A percentile compares a stretch with the other conserved stretches of the same genome.
These are phyloP conservation scores for Aspergillus sp. DNA, from an alignment of 2,329 filamentous ascomycete genomes.

Conservation along the genomic window DNA sequence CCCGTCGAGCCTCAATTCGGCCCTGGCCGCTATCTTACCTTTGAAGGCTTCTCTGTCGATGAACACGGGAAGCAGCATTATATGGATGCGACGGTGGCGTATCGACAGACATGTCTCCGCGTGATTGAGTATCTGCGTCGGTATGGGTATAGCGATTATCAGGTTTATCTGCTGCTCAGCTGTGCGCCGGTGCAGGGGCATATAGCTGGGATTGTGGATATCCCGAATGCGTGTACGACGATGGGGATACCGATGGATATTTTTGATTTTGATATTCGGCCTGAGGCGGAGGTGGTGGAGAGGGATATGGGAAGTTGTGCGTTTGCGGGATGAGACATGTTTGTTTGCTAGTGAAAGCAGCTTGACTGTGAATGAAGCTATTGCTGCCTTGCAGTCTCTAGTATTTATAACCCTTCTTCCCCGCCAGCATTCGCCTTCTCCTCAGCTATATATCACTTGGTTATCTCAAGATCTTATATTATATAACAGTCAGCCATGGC, in stretches of 20 bases:
- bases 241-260: conserved; percentile 88
- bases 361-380: too few species aligned
- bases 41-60: conserved; percentile 88
- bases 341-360: too few species aligned
- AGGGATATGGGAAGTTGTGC: conserved; percentile 69
- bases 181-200: conserved; percentile 86
- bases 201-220: conserved; percentile 83
- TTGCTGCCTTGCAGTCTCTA: too few species aligned
- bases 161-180: conserved; percentile 79
- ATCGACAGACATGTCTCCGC: conserved; percentile 73
- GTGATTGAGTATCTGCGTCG: conserved; percentile 75
- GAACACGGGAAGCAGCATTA: conserved; percentile 86
- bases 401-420: too few species aligned
- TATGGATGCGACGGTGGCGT: conserved; percentile 79
- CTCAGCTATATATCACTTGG: too few species aligned
- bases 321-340: conserved; percentile 40
- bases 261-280: conserved; percentile 87
- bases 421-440: too few species aligned
- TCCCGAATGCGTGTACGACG: conserved; percentile 87
- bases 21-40: conserved; percentile 74
- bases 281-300: conserved; percentile 56
- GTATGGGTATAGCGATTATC: conserved; percentile 67
- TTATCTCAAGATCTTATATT: too few species aligned
- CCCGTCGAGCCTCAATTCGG: conserved; percentile 86
- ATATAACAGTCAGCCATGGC: too few species aligned